phyloP scores from a whole-genome alignment of 495 filamentous ascomycete genomes.

The Penicillium diatomitis region DNA sequence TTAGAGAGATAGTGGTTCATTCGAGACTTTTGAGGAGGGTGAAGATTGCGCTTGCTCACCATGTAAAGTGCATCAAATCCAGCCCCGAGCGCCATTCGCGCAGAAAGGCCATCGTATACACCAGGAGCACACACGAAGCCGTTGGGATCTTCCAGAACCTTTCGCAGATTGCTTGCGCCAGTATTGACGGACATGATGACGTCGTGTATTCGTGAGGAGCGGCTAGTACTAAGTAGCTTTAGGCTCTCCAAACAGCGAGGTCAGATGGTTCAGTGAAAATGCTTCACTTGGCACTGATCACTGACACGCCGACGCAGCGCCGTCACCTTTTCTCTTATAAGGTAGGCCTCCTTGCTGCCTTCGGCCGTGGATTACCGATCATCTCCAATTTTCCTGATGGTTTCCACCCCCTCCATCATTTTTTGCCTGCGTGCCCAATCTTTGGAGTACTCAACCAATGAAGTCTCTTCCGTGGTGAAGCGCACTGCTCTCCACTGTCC shows the following conservation, averaged over 20 bases:
- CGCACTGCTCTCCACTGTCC: slow-evolving; percentile 4
- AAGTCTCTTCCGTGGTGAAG: slow-evolving; percentile 7
- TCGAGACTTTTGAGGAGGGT: no score
- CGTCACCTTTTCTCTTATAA: no score
- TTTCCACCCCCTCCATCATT: background rate
- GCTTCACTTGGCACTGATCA: no score
- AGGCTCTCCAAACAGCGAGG: no score
- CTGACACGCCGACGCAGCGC: no score
- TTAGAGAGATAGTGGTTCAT: background rate
- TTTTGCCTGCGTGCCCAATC: slow-evolving; percentile 5
- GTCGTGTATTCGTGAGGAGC: background rate
- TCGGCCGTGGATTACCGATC: no score
- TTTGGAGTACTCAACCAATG: slow-evolving; percentile 4
- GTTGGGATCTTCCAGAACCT: slow-evolving; percentile 21
- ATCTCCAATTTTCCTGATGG: background rate
- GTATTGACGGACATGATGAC: slow-evolving; percentile 21
- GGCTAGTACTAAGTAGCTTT: no score
- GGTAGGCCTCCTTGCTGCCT: no score
- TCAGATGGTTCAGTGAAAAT: no score
- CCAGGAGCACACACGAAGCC: slow-evolving; percentile 48
- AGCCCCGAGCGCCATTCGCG: slow-evolving; percentile 50
- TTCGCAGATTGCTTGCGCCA: slow-evolving; percentile 23
- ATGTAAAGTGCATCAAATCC: slow-evolving; percentile 62
- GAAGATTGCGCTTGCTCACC: slow-evolving; percentile 18
- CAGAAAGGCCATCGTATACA: slow-evolving; percentile 62